These are phyloP conservation scores for Lablab purpureus DNA, from an alignment of 306 rosid species.

Conservation along the genomic window DNA sequence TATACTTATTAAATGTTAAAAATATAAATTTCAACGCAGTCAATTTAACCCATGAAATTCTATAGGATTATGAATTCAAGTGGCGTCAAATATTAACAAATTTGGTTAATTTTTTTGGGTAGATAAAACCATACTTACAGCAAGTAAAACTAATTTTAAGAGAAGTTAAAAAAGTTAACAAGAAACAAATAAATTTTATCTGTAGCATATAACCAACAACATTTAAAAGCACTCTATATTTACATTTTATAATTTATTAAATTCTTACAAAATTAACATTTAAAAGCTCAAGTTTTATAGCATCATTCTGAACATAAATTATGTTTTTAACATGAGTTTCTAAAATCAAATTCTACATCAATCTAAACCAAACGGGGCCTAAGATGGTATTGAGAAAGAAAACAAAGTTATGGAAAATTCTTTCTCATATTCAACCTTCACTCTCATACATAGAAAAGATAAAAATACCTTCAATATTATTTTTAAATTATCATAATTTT, in stretches of 20 bases:
- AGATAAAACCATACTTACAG: background rate
- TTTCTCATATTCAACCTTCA: no score
- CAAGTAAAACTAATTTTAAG: background rate
- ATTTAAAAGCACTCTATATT: background rate
- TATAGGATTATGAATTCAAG: background rate
- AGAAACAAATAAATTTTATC: background rate
- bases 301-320: background rate
- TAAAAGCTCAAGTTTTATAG: background rate
- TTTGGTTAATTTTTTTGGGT: background rate
- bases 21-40: no score
- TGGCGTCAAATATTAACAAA: background rate
- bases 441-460: no score
- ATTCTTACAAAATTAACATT: background rate
- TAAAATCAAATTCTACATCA: background rate
- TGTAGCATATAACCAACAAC: background rate
- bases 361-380: background rate
- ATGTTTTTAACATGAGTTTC: background rate
- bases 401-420: no score
- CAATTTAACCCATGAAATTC: background rate
- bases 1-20: no score
- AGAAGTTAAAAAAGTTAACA: background rate
- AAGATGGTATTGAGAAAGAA: background rate
- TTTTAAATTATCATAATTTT: no score
- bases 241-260: background rate
- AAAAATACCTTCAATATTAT: no score